Conservation (phyloP, 2,329 filamentous ascomycete species). For the Exophiala sp. region DNA sequence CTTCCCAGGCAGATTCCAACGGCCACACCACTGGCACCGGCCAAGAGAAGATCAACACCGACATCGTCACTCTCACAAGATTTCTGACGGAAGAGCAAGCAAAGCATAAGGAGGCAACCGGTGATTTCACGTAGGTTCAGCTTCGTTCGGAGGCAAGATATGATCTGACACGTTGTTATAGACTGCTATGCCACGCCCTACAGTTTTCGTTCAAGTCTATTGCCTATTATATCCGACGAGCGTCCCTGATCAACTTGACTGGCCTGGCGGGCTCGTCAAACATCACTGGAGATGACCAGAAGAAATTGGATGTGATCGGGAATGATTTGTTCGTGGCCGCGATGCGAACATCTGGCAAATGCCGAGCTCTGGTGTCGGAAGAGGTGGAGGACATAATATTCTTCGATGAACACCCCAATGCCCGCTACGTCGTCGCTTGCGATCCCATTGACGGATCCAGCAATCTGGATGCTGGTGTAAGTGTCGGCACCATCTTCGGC, state of each 20-base stretch:
- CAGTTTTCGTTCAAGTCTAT: slow-evolving; percentile 99
- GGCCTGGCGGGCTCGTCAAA: slow-evolving; percentile 93
- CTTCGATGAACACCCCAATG: slow-evolving; percentile 67
- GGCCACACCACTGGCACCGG: slow-evolving; percentile 50
- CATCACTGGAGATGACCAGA: slow-evolving; percentile 94
- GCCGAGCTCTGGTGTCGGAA: slow-evolving; percentile 89
- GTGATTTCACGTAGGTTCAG: slow-evolving; percentile 84
- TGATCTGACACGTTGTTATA: slow-evolving; percentile 36
- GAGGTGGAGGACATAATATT: slow-evolving; percentile 91
- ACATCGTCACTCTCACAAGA: slow-evolving; percentile 91
- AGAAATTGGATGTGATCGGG: slow-evolving; percentile 98
- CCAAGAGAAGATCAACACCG: slow-evolving; percentile 80
- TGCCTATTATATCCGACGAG: slow-evolving; percentile 96
- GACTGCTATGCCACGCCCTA: slow-evolving; percentile 90
- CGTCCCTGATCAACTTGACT: slow-evolving; percentile 89
- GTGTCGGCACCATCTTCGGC: slow-evolving; percentile 84
- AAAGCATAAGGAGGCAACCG: slow-evolving; percentile 89
- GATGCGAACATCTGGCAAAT: slow-evolving; percentile 88
- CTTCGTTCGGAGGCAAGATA: background rate
- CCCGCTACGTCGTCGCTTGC: slow-evolving; percentile 90
- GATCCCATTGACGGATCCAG: slow-evolving; percentile 97
- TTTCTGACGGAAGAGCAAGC: slow-evolving; percentile 94
- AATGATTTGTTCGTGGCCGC: slow-evolving; percentile 96
- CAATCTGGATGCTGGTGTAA: slow-evolving; percentile 95
- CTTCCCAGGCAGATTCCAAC: slow-evolving; percentile 29